Conservation (phyloP, 2,329 filamentous ascomycete species). For the Cryoendolithus antarcticus region DNA sequence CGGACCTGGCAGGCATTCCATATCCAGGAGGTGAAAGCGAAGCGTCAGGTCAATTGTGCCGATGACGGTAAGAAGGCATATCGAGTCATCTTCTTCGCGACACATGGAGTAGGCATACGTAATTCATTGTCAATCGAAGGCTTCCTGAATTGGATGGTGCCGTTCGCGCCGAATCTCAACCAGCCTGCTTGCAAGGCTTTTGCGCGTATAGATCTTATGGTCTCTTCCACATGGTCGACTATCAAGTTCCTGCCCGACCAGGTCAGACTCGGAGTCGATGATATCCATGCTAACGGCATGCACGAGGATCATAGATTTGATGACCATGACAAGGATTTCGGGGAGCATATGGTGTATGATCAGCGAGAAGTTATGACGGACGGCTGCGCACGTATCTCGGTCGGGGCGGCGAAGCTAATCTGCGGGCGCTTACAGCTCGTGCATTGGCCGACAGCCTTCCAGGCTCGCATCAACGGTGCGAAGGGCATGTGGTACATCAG, state of each 20-base stretch:
- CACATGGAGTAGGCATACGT: conserved; percentile 8
- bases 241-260: conserved; percentile 26
- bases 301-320: conserved; percentile 25
- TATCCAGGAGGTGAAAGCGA: conserved; percentile 22
- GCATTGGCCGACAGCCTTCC: conserved; percentile 51
- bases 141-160: conserved; percentile 30
- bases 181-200: conserved; percentile 31
- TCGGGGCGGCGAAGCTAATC: conserved; percentile 43
- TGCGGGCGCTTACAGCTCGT: conserved; percentile 38
- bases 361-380: conserved; percentile 31
- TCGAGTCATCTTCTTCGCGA: conserved; percentile 13
- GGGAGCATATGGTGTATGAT: conserved; percentile 1
- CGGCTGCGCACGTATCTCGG: conserved; percentile 54
- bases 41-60: conserved; percentile 11
- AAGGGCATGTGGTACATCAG: conserved; percentile 67
- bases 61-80: conserved; percentile 16
- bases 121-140: conserved; percentile 12
- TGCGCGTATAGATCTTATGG: conserved; percentile 29
- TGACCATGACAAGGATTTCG: conserved; percentile 16
- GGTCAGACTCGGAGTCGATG: conserved; percentile 16
- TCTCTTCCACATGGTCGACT: conserved; percentile 29
- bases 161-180: conserved; percentile 22
- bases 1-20: conserved; percentile 30
- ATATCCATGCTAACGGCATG: conserved; percentile 22
- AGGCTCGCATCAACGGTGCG: conserved; percentile 58